phyloP scores from a whole-genome alignment of 1,284 basidiomycete species.

The Schizophyllum amplum region DNA sequence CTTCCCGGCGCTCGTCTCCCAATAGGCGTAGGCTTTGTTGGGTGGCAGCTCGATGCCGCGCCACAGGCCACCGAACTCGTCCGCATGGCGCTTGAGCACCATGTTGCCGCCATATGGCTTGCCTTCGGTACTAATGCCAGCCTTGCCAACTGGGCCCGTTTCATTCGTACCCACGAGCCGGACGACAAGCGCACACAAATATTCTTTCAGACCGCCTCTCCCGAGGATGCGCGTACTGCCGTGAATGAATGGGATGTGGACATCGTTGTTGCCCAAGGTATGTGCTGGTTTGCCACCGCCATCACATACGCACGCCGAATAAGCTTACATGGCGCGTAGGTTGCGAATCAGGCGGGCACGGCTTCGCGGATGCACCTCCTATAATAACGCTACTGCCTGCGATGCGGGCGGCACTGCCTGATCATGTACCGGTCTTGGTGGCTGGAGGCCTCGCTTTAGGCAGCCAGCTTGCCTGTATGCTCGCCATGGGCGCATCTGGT shows the following conservation, averaged over 20 bases:
- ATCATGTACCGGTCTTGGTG: slow-evolving; percentile 45
- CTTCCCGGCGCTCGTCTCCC: slow-evolving; percentile 29
- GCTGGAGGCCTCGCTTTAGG: slow-evolving; percentile 56
- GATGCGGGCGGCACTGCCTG: slow-evolving; percentile 37
- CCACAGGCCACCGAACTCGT: slow-evolving; percentile 32
- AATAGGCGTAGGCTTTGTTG: slow-evolving; percentile 69
- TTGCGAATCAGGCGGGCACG: slow-evolving; percentile 71
- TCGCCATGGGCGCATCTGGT: slow-evolving; percentile 59
- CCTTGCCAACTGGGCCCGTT: slow-evolving; percentile 49
- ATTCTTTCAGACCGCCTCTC: slow-evolving; percentile 54
- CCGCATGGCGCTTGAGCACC: slow-evolving; percentile 41
- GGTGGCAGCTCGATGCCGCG: slow-evolving; percentile 54
- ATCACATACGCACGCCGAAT: too few relatives aligned
- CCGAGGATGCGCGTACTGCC: slow-evolving; percentile 49
- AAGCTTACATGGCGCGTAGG: slow-evolving; percentile 46
- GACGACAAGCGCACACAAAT: slow-evolving; percentile 40
- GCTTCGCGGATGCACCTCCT: slow-evolving; percentile 44
- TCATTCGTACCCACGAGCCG: slow-evolving; percentile 45
- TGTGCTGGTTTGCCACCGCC: too few relatives aligned
- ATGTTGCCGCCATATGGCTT: slow-evolving; percentile 65
- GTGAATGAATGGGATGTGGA: slow-evolving; percentile 56
- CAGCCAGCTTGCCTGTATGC: slow-evolving; percentile 52
- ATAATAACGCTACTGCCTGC: slow-evolving; percentile 51
- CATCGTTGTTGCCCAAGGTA: slow-evolving; percentile 74
- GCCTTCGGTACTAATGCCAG: slow-evolving; percentile 47